Percentiles rank a stretch among this genome's conserved stretches.
Evolutionary conservation across 805 yeast genomes (phyloP).

Genomic region (Lachancea meyersii): DNA sequence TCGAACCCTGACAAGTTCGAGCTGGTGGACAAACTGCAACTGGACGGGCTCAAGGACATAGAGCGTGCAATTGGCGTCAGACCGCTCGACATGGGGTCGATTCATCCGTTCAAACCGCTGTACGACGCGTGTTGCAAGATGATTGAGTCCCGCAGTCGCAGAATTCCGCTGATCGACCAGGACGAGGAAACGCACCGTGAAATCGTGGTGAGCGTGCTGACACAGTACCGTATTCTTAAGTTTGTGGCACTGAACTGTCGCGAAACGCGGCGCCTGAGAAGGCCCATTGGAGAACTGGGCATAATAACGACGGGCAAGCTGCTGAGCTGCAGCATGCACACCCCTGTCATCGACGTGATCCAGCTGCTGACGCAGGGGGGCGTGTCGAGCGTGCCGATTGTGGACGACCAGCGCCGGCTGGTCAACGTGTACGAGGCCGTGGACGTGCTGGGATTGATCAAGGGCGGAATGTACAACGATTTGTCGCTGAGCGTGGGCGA

Average conservation of each 20-base stretch:
- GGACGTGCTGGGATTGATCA: constrained; percentile 85
- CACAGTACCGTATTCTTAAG: constrained; percentile 92
- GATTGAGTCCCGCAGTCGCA: constrained; percentile 80
- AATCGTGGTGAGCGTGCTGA: constrained; percentile 88
- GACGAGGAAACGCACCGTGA: constrained; percentile 90
- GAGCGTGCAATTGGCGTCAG: constrained; percentile 83
- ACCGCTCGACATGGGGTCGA: constrained; percentile 77
- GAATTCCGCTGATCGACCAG: constrained; percentile 90
- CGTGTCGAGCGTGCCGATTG: constrained; percentile 90
- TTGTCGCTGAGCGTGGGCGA: constrained; percentile 89
- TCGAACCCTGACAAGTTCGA: constrained; percentile 85
- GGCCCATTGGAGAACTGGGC: constrained; percentile 64
- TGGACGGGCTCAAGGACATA: constrained; percentile 79
- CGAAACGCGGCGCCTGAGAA: constrained; percentile 76
- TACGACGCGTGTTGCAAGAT: constrained; percentile 91
- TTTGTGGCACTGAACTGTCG: constrained; percentile 94
- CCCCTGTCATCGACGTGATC: constrained; percentile 92
- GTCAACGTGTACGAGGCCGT: constrained; percentile 93
- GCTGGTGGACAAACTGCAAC: constrained; percentile 74
- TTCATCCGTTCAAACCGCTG: constrained; percentile 83
- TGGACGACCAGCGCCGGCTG: constrained; percentile 60
- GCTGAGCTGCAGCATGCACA: constrained; percentile 79
- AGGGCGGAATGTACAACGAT: constrained; percentile 91
- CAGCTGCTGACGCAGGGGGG: constrained; percentile 68
- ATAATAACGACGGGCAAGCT: constrained; percentile 53